These are phyloP conservation scores for Salix arbutifolia DNA, from an alignment of 345 rosid genomes.

Conservation along the genomic window DNA sequence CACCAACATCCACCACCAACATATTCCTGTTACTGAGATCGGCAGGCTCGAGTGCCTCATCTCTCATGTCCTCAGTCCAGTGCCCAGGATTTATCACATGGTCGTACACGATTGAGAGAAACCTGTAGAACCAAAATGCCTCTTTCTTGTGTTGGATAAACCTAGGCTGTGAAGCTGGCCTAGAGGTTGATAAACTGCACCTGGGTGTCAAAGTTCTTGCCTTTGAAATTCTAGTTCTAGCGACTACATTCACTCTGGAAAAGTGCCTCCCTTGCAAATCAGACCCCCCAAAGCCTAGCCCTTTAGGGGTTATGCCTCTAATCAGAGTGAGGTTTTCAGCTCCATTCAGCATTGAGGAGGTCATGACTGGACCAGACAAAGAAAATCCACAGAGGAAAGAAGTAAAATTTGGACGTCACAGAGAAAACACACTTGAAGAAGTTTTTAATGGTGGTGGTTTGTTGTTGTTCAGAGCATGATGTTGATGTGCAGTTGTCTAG, in stretches of 20 bases:
- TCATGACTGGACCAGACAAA: conserved; percentile 36
- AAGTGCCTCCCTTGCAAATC: conserved; percentile 39
- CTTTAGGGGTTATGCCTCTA: conserved; percentile 35
- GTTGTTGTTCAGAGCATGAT: neutral
- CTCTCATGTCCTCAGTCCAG: conserved; percentile 98
- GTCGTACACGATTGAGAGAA: conserved; percentile 90
- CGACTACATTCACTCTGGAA: conserved; percentile 29
- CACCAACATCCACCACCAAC: conserved; percentile 97
- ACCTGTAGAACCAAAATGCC: conserved; percentile 98
- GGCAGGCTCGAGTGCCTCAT: conserved; percentile 94
- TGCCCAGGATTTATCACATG: conserved; percentile 86
- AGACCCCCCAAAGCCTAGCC: conserved; percentile 42
- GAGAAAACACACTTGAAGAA: conserved; percentile 6
- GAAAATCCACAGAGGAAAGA: conserved; percentile 10
- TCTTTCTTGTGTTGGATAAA: conserved; percentile 97
- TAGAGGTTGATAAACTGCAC: conserved; percentile 66
- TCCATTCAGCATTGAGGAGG: conserved; percentile 65
- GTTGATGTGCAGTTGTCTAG: neutral
- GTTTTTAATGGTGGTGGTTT: conserved; percentile 5
- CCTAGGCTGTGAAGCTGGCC: conserved; percentile 92
- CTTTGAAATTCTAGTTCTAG: conserved; percentile 25
- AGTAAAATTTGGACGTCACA: neutral
- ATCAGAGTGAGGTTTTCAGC: conserved; percentile 47
- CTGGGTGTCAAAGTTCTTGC: conserved; percentile 36
- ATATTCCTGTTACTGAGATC: conserved; percentile 64